Percentiles rank a stretch among this genome's conserved stretches.
Evolutionary conservation across 768 basidiomycete species (phyloP).

Genomic region (Mrakia blollopis): DNA sequence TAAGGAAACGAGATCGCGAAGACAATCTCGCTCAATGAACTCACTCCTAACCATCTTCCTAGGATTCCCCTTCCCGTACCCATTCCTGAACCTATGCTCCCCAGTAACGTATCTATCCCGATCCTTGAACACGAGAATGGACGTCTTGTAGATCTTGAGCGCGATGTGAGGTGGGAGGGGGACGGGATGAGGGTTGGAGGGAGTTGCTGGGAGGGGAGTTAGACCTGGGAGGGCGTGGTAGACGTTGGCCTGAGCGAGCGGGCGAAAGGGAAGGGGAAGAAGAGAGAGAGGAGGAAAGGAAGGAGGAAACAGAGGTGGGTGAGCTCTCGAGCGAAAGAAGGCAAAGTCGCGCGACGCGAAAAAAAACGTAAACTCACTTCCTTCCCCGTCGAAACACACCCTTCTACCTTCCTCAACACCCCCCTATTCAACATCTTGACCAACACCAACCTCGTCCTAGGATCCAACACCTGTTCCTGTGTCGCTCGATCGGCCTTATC

Average conservation of each 20-base stretch:
- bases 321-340: too few species aligned
- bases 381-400: slow-evolving; percentile 96
- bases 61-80: slow-evolving; percentile 73
- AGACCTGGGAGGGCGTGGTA: slow-evolving; percentile 73
- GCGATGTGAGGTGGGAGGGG: slow-evolving; percentile 59
- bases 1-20: neutral
- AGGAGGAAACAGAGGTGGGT: neutral
- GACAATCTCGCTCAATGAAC: neutral
- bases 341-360: neutral
- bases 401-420: slow-evolving; percentile 82
- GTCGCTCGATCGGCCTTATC: slow-evolving; percentile 97
- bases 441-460: slow-evolving; percentile 85
- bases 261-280: slow-evolving; percentile 10
- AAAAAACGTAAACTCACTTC: slow-evolving; percentile 56
- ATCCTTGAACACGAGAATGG: slow-evolving; percentile 94
- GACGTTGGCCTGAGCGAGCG: slow-evolving; percentile 72
- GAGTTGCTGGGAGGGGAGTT: slow-evolving; percentile 34
- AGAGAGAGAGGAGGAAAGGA: neutral
- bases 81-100: slow-evolving; percentile 88
- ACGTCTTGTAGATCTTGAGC: slow-evolving; percentile 97
- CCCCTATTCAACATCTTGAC: slow-evolving; percentile 95
- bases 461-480: slow-evolving; percentile 92
- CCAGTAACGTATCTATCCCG: slow-evolving; percentile 95
- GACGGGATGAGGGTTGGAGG: slow-evolving; percentile 31
- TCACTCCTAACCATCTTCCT: slow-evolving; percentile 84